Percentiles rank a stretch among this genome's conserved stretches.
These are phyloP conservation scores for Kernera saxatilis DNA, from an alignment of 345 rosid genomes.

Conservation along the genomic window DNA sequence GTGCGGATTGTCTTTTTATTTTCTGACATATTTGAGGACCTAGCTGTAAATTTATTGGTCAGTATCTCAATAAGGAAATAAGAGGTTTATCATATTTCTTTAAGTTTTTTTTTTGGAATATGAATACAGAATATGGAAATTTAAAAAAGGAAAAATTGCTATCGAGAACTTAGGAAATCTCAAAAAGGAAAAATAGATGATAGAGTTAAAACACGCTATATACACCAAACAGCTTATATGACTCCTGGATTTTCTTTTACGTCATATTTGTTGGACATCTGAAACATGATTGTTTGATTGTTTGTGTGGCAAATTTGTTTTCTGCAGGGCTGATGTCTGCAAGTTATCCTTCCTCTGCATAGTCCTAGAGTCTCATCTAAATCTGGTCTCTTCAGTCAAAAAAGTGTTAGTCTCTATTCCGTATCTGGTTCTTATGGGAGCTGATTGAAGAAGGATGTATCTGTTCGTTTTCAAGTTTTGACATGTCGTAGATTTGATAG, in stretches of 20 bases:
- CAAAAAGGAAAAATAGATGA: neutral
- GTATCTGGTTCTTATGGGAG: constrained; percentile 33
- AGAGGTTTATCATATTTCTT: neutral
- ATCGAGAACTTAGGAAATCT: constrained; percentile 1
- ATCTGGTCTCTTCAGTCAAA: constrained; percentile 25
- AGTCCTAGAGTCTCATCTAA: constrained; percentile 34
- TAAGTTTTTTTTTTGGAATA: neutral
- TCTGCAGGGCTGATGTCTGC: constrained; percentile 60
- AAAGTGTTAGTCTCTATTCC: constrained; percentile 26
- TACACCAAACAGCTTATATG: constrained; percentile 29
- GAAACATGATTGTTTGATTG: constrained; percentile 4
- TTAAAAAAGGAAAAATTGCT: neutral
- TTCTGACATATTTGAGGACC: neutral
- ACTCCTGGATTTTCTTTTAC: constrained; percentile 26
- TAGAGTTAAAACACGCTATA: constrained; percentile 31
- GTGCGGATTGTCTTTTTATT: neutral
- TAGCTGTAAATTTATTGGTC: neutral
- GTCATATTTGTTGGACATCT: neutral
- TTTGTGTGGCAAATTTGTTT: constrained; percentile 4
- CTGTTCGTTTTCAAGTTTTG: constrained; percentile 28
- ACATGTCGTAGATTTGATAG: constrained; percentile 32
- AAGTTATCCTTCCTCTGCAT: constrained; percentile 33
- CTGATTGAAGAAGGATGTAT: constrained; percentile 31
- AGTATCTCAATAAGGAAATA: neutral
- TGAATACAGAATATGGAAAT: constrained; percentile 1